These are phyloP conservation scores for Rauvolfia tetraphylla DNA, from an alignment of 257 asterid species.

Conservation along the genomic window DNA sequence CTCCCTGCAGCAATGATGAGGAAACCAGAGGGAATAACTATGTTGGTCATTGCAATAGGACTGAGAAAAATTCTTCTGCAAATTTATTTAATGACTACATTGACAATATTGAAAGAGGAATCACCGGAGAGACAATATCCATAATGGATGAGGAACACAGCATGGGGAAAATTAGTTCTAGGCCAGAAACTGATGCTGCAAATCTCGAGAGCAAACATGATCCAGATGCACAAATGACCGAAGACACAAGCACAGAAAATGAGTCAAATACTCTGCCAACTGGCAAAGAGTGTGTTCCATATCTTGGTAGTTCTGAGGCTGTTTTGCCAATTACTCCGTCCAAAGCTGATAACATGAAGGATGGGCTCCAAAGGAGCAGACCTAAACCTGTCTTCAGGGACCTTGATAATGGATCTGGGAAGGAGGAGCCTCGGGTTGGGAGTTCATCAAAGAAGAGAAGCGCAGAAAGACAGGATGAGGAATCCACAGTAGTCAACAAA, in stretches of 20 bases:
- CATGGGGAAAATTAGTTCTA: conserved; percentile 28
- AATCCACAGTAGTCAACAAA: conserved; percentile 47
- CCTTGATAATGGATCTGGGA: conserved; percentile 29
- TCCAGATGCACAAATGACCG: conserved; percentile 32
- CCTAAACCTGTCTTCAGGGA: conserved; percentile 32
- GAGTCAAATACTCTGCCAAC: conserved; percentile 36
- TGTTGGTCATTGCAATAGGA: conserved; percentile 29
- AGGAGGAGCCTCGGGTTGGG: conserved; percentile 71
- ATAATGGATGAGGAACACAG: conserved; percentile 42
- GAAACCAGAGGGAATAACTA: conserved; percentile 42
- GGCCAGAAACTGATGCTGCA: conserved; percentile 16
- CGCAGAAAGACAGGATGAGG: conserved; percentile 43
- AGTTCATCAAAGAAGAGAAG: conserved; percentile 74
- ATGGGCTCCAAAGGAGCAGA: conserved; percentile 37
- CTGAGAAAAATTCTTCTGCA: conserved; percentile 35
- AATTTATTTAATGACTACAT: conserved; percentile 15
- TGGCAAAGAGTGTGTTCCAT: conserved; percentile 46
- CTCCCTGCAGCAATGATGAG: conserved; percentile 45
- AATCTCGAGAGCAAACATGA: conserved; percentile 29
- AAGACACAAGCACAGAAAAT: conserved; percentile 44
- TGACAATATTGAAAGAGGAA: conserved; percentile 33
- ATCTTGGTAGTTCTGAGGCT: conserved; percentile 28
- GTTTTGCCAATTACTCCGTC: conserved; percentile 60
- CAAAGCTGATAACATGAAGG: conserved; percentile 50
- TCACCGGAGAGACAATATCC: conserved; percentile 27